Conservation (phyloP, 1,139 yeast genomes). For the Debaryomyces robertsiae region DNA sequence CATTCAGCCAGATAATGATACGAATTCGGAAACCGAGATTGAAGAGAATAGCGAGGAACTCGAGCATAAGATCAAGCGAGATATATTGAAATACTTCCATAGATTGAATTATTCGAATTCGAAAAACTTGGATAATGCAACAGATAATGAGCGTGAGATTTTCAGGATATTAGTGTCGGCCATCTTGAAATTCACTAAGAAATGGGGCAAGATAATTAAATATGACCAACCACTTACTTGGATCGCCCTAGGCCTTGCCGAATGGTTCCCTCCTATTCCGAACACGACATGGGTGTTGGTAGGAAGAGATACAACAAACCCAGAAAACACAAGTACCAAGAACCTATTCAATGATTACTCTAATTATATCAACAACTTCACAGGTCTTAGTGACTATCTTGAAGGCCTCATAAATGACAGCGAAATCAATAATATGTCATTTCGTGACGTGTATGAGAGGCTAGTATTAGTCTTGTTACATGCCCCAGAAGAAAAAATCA, state of each 20-base stretch:
- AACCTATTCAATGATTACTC: conserved; percentile 52
- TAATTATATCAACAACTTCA: conserved; percentile 42
- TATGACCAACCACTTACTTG: conserved; percentile 84
- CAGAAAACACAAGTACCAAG: conserved; percentile 33
- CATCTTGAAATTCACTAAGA: conserved; percentile 61
- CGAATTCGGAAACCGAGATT: conserved; percentile 10
- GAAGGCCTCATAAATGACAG: conserved; percentile 32
- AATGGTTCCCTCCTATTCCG: conserved; percentile 77
- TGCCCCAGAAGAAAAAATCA: conserved; percentile 51
- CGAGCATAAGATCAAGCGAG: conserved; percentile 45
- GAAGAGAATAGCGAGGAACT: conserved; percentile 26
- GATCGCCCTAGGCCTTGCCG: conserved; percentile 86
- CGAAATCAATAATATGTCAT: conserved; percentile 42
- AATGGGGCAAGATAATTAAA: conserved; percentile 79
- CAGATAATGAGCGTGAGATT: conserved; percentile 49
- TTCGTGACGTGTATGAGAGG: conserved; percentile 74
- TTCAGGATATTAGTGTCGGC: conserved; percentile 62
- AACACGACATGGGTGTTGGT: conserved; percentile 47
- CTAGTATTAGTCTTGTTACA: conserved; percentile 75
- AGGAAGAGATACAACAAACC: conserved; percentile 38
- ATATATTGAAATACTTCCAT: conserved; percentile 56
- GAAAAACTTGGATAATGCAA: conserved; percentile 8
- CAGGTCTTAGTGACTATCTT: conserved; percentile 30
- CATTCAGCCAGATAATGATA: conserved; percentile 55
- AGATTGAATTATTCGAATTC: conserved; percentile 30